Conservation (phyloP, 129 eudicot species). For the Ambrosia artemisiifolia region DNA sequence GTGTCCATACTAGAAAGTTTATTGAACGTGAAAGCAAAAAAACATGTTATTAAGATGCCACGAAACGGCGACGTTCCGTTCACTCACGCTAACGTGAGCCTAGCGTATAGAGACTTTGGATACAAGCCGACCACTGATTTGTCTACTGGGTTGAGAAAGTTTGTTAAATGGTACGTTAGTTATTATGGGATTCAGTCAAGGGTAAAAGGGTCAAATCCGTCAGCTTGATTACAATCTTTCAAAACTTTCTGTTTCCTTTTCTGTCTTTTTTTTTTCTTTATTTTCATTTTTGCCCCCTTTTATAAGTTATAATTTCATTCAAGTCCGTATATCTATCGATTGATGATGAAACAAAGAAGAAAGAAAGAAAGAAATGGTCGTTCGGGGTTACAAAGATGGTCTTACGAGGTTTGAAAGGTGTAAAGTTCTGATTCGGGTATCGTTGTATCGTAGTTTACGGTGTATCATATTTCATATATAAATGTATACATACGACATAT, state of each 20-base stretch:
- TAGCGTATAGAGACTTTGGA: constrained; percentile 65
- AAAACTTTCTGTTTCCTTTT: constrained; percentile 23
- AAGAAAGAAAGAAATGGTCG: background rate
- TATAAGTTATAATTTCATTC: constrained; percentile 22
- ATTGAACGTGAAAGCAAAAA: constrained; percentile 65
- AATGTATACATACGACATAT: constrained; percentile 35
- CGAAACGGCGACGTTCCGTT: constrained; percentile 83
- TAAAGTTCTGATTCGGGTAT: background rate
- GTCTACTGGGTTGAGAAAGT: constrained; percentile 66
- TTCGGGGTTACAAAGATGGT: background rate
- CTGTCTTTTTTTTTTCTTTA: constrained; percentile 11
- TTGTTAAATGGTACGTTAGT: constrained; percentile 73
- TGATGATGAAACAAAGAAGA: background rate
- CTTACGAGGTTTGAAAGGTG: background rate
- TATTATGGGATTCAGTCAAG: constrained; percentile 66
- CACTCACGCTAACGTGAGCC: constrained; percentile 73
- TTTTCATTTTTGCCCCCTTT: constrained; percentile 11
- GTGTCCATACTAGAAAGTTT: constrained; percentile 55
- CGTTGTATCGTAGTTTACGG: constrained; percentile 40
- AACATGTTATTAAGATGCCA: constrained; percentile 76
- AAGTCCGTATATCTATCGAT: constrained; percentile 1
- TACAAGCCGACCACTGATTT: constrained; percentile 78
- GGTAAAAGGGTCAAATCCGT: constrained; percentile 49
- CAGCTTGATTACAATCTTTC: background rate
- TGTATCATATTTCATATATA: constrained; percentile 9